Evolutionary conservation across 805 yeast species (phyloP).

Genomic region (Suhomyces sp.): DNA sequence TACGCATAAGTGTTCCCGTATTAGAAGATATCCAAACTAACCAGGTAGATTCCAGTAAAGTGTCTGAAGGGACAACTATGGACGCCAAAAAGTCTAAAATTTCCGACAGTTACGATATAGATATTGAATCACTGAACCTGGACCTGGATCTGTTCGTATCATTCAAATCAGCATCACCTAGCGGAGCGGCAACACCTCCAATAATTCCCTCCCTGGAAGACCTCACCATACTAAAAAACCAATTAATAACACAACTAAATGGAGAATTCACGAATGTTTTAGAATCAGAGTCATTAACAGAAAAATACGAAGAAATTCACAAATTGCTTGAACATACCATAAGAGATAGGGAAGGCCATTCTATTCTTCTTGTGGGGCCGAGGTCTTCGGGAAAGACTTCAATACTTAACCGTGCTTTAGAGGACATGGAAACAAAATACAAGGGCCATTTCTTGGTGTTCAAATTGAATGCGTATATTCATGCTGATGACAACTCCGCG

Average conservation of each 20-base stretch:
- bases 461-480: slow-evolving; percentile 66
- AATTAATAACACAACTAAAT: slow-evolving; percentile 21
- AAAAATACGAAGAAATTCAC: slow-evolving; percentile 50
- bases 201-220: too few species aligned
- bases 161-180: too few species aligned
- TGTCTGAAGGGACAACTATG: too few species aligned
- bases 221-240: slow-evolving; percentile 14
- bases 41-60: too few species aligned
- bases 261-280: slow-evolving; percentile 17
- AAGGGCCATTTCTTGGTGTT: slow-evolving; percentile 59
- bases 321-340: slow-evolving; percentile 64
- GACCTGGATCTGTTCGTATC: too few species aligned
- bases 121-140: too few species aligned
- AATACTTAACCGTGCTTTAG: slow-evolving; percentile 57
- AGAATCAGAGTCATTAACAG: slow-evolving; percentile 18
- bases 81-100: too few species aligned
- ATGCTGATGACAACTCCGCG: slow-evolving; percentile 74
- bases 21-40: too few species aligned
- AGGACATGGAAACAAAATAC: slow-evolving; percentile 39
- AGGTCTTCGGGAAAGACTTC: slow-evolving; percentile 74
- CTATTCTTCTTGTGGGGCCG: slow-evolving; percentile 78
- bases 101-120: too few species aligned
- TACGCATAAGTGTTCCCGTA: too few species aligned
- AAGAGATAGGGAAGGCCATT: slow-evolving; percentile 71
- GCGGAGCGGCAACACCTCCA: too few species aligned